Evolutionary conservation across 2,329 filamentous ascomycete genomes (phyloP), one percentile per base, ranked within the genome.

Genomic region (Pseudogymnoascus sp.): DNA sequence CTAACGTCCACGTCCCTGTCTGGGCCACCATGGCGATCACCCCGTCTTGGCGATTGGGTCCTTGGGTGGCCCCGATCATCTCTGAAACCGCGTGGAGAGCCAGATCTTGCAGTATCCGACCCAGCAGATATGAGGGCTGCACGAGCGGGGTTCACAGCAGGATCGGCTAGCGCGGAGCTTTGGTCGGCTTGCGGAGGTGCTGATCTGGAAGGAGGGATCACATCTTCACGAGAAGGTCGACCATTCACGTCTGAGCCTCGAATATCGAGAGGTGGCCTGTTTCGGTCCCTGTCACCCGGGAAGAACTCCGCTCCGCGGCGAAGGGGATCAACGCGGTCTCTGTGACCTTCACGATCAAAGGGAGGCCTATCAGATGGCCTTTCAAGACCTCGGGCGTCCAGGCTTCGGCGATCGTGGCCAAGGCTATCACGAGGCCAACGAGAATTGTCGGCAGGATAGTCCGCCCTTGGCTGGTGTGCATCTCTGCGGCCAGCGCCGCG

Each of bases 21-120:
- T 21, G 75, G 70, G 66, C 65, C 68, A 65, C 73, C 77, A 14
- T 72, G 68, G 21, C 77, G 76, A 21, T 78, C 77, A 19, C 74
- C 70, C 62, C 71, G 67, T 66, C 79, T 75, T 68, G 85, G 83
- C 6, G 85, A 87, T 62, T 80, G 79, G 2, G 75, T 75, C 21
- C 77, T 74, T 3, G 76, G 67, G 11, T 74, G 71, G 62, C 69
- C 67, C 1, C 60, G 34, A 14, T 74, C 73, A 23, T 75, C 73
- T 65, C 72, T 70, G 13, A 31, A 31, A n/a, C 61, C 65, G 16
- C 73, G 68, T 57, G 71, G 72, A 21, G 73, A 72, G 16, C 70
- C 68, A n/a, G 69, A 69, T 14, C 69, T 69, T 51, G 69, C 25
- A 14, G 65, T 41, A 23, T 72, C 69, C 10, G 70, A 71, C 8